Base-by-base conservation (phyloP, 352 stramenopile species). In the Phytophthora cactorum region DNA sequence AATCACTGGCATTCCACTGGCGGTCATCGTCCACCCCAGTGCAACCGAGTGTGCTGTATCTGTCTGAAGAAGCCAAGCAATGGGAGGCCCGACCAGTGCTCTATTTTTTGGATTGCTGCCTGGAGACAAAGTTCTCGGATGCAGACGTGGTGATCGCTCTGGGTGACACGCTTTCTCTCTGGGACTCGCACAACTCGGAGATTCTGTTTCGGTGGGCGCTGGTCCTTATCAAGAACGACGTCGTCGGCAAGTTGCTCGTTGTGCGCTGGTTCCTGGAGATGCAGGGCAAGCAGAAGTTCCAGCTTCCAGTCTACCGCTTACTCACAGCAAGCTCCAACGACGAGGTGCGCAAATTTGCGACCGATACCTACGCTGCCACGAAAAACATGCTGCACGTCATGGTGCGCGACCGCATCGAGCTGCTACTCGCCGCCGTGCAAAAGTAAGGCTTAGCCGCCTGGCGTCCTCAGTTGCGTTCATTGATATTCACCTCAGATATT, bases 201-300 rank as follows among this genome's bases (percentile, higher is more conserved):
- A 81, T 91, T 46, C 63, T 76, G 44, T 93, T 91, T 55, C 82
- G 85, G 38, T 93, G 82, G 82, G 71, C 81, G 5, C 69, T 82
- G 41, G 60, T 92, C 14, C 70, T 93, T 44, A 82, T 92, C 68
- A 88, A 79, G 59, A 91, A 93, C 66, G 44, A 50, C 1, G 78
- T 91, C 46, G 36, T 78, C 28, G 65, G 52, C 44, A 83, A 82
- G 29, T 46, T 89, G 36, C 61, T 68, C 6, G 73, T 80, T 60
- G 83, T 93, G 14, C 65, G 53, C 29, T 63, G 61, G 36, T 93
- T 93, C 52, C 60, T 93, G 29, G 70, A 80, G 44, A 77, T 85
- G 55, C 85, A 93, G 57, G 83, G 85, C 59, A 93, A 93, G 59
- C 85, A 93, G 39, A 93, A 93, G 59, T 92, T 92, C 66, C 82